phyloP scores from a whole-genome alignment of 2,329 filamentous ascomycete species.

The Colletotrichum karsti region DNA sequence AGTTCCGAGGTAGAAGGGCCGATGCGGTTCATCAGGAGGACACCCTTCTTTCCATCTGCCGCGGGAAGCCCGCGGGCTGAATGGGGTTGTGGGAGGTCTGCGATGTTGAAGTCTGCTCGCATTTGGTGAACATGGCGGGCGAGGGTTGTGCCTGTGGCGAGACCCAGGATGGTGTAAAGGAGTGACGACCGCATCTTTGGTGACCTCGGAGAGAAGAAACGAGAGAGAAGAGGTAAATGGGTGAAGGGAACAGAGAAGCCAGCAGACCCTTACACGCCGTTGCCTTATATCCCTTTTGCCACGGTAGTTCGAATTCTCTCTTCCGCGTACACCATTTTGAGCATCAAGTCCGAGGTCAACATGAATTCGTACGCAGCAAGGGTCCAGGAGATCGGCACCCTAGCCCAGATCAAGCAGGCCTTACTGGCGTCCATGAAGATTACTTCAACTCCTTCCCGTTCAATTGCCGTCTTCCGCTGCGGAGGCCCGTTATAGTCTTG shows the following conservation, averaged over 20 bases:
- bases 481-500: not conserved
- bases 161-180: not conserved
- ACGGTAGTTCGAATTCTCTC: not conserved
- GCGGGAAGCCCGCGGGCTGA: slow-evolving; percentile 16
- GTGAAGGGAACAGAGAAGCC: not conserved
- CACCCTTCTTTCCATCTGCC: slow-evolving; percentile 19
- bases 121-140: slow-evolving; percentile 17
- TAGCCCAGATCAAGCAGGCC: not conserved
- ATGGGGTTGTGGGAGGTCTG: slow-evolving; percentile 5
- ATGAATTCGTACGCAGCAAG: not conserved
- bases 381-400: not conserved
- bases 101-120: slow-evolving; percentile 3
- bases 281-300: not conserved
- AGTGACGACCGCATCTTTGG: slow-evolving; percentile 17
- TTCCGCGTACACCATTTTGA: not conserved
- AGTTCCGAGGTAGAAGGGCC: slow-evolving; percentile 13
- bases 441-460: not conserved
- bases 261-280: not conserved
- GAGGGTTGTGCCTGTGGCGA: not conserved
- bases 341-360: not conserved
- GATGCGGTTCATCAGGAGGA: slow-evolving; percentile 22
- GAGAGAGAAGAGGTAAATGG: not conserved
- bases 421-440: not conserved
- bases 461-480: slow-evolving; percentile 12
- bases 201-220: not conserved